Percentiles rank a stretch among this genome's conserved stretches.
These are phyloP conservation scores for Quercus berberidifolia DNA, from an alignment of 306 rosid genomes.

Conservation along the genomic window DNA sequence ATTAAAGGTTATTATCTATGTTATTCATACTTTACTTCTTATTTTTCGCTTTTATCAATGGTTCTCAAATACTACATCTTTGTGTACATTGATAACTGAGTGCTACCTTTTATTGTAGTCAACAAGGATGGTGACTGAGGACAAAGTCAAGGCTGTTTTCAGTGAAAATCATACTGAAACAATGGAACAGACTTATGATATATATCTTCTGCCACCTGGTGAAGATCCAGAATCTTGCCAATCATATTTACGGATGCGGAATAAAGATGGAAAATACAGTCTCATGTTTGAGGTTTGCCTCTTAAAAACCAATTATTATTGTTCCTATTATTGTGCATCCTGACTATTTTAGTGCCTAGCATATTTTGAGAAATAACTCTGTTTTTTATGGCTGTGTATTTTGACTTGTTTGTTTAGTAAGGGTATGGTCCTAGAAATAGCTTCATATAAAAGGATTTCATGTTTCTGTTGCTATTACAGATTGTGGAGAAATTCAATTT, in stretches of 20 bases:
- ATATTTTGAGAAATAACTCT: not conserved
- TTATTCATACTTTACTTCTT: conserved; percentile 1
- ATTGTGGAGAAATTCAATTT: no score
- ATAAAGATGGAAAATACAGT: conserved; percentile 96
- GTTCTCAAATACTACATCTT: not conserved
- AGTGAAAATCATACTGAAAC: conserved; percentile 74
- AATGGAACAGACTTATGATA: conserved; percentile 87
- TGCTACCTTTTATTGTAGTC: conserved; percentile 57
- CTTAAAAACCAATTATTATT: not conserved
- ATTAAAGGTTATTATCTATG: conserved; percentile 58
- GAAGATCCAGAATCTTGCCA: conserved; percentile 99
- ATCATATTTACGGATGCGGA: conserved; percentile 97
- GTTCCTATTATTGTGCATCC: not conserved
- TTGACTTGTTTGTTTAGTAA: not conserved
- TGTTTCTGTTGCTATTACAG: not conserved
- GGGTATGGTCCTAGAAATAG: conserved; percentile 6
- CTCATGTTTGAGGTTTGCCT: conserved; percentile 97
- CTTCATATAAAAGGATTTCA: not conserved
- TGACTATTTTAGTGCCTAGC: not conserved
- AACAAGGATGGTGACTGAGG: conserved; percentile 58
- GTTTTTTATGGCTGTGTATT: not conserved
- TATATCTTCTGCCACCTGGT: conserved; percentile 96
- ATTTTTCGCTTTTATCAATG: conserved; percentile 10
- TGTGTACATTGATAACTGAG: conserved; percentile 13
- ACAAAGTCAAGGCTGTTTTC: conserved; percentile 66